Percentiles rank a stretch among this genome's conserved stretches.
These are phyloP conservation scores for Volvox africanus DNA, from an alignment of 139 green algal species.

Conservation along the genomic window DNA sequence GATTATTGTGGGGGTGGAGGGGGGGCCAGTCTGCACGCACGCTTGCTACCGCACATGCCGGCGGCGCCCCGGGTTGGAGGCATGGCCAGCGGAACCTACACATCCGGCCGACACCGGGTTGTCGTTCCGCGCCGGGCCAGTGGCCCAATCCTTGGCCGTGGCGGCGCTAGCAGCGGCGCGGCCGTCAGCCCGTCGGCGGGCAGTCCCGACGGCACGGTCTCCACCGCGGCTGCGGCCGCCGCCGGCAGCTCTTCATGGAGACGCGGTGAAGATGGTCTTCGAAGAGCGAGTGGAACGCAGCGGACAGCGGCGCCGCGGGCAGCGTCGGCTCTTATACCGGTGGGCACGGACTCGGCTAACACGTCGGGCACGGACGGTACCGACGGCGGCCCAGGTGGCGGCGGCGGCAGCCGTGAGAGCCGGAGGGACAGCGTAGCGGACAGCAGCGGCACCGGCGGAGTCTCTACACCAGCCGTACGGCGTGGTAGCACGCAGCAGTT, in stretches of 20 bases:
- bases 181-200: not conserved
- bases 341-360: slow-evolving; percentile 1
- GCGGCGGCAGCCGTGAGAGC: not conserved
- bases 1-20: not conserved
- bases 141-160: not conserved
- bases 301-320: not conserved
- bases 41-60: not conserved
- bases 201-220: not conserved
- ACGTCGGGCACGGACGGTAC: slow-evolving; percentile 16
- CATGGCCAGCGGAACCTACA: not conserved
- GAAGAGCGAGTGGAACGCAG: not conserved
- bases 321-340: not conserved
- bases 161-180: not conserved
- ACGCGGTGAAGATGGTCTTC: not conserved
- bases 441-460: not conserved
- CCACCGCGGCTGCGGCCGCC: not conserved
- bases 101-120: not conserved
- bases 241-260: not conserved
- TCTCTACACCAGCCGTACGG: not conserved
- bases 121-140: not conserved
- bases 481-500: not conserved
- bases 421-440: not conserved
- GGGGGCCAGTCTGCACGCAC: not conserved
- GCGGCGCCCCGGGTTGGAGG: not conserved
- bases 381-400: not conserved